Conservation (phyloP, 2,329 filamentous ascomycete species). For the Beauveria rudraprayagi region DNA sequence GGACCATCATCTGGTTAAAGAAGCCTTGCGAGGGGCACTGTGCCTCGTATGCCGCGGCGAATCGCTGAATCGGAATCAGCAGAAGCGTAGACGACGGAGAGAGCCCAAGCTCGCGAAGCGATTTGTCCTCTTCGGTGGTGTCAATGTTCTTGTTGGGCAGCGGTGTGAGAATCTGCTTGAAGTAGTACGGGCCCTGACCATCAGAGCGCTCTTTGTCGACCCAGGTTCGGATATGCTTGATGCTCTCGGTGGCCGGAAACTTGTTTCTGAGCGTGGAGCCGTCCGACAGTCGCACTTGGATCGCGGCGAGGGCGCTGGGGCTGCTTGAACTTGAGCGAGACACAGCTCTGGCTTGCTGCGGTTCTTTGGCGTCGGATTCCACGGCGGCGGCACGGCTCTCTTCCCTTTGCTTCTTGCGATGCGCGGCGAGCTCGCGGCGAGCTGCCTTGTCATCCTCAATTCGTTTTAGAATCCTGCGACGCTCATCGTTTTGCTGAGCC, state of each 20-base stretch:
- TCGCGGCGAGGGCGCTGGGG: conserved; percentile 33
- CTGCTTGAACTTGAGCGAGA: conserved; percentile 17
- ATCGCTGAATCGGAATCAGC: conserved; percentile 58
- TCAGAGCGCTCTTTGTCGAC: conserved; percentile 57
- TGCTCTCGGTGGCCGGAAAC: conserved; percentile 57
- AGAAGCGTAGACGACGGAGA: conserved; percentile 76
- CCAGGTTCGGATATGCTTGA: conserved; percentile 68
- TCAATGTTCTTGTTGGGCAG: conserved; percentile 67
- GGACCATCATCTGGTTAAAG: conserved; percentile 22
- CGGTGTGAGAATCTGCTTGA: conserved; percentile 77
- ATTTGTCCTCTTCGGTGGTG: conserved; percentile 62
- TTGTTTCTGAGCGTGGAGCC: conserved; percentile 68
- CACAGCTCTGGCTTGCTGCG: conserved; percentile 24
- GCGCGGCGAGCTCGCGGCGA: conserved; percentile 48
- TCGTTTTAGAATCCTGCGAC: conserved; percentile 61
- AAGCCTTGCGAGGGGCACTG: conserved; percentile 19
- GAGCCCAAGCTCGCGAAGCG: conserved; percentile 62
- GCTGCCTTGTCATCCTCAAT: conserved; percentile 72
- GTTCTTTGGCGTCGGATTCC: conserved; percentile 22
- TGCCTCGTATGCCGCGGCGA: conserved; percentile 32
- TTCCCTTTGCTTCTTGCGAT: conserved; percentile 35
- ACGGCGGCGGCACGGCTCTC: conserved; percentile 21
- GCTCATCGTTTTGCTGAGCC: conserved; percentile 58
- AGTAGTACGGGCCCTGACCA: conserved; percentile 61
- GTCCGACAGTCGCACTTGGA: conserved; percentile 79